These are phyloP conservation scores for Tetrapisispora pingtungensis DNA, from an alignment of 805 yeast species.

Conservation along the genomic window DNA sequence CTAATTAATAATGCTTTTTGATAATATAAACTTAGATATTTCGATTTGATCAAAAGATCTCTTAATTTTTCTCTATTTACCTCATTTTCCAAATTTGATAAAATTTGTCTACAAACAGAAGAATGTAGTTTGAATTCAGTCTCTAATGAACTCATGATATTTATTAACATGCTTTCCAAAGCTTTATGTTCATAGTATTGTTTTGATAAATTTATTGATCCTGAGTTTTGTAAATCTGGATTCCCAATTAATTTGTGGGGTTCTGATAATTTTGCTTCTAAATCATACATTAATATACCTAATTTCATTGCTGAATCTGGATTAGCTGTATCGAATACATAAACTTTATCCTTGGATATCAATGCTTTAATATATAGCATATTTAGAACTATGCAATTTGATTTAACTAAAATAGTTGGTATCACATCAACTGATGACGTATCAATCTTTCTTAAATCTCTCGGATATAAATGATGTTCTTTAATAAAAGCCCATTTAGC, in stretches of 20 bases:
- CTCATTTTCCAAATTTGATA: constrained; percentile 65
- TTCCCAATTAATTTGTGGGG: background rate
- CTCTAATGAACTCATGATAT: constrained; percentile 71
- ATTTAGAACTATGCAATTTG: constrained; percentile 67
- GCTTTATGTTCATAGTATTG: constrained; percentile 74
- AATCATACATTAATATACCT: constrained; percentile 75
- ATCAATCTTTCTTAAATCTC: constrained; percentile 78
- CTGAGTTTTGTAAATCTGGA: constrained; percentile 10
- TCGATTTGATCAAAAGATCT: constrained; percentile 64
- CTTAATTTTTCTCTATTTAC: constrained; percentile 67
- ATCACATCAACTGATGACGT: constrained; percentile 70
- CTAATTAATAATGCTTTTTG: constrained; percentile 69
- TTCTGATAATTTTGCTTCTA: constrained; percentile 53
- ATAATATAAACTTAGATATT: constrained; percentile 58
- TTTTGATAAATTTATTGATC: constrained; percentile 7
- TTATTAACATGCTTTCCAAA: constrained; percentile 69
- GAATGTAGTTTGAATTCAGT: constrained; percentile 58
- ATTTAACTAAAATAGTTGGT: constrained; percentile 78
- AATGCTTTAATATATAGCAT: constrained; percentile 82
- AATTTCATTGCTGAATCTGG: constrained; percentile 53
- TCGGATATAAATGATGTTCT: constrained; percentile 66
- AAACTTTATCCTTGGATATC: constrained; percentile 67
- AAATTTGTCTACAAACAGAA: constrained; percentile 48
- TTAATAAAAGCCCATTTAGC: constrained; percentile 68
- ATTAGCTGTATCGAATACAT: constrained; percentile 62